Evolutionary conservation across 257 asterid genomes (phyloP).

Genomic region (Coffea canephora): DNA sequence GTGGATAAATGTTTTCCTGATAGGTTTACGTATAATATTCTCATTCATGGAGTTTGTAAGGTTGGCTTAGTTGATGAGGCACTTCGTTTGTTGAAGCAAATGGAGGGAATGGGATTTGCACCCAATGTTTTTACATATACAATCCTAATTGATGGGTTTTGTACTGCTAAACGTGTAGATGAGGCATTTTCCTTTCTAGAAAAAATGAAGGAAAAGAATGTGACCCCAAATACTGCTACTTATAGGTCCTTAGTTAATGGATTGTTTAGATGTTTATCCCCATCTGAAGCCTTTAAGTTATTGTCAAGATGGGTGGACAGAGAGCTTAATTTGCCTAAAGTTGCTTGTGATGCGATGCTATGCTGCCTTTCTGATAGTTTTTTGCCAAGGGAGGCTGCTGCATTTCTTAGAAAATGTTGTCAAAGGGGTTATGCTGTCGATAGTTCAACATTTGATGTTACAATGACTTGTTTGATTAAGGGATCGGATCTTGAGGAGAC

Average conservation of each 20-base stretch:
- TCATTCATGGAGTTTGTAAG: slow-evolving; percentile 91
- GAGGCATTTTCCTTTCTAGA: slow-evolving; percentile 64
- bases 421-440: slow-evolving; percentile 64
- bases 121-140: slow-evolving; percentile 87
- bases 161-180: slow-evolving; percentile 57
- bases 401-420: slow-evolving; percentile 42
- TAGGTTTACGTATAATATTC: slow-evolving; percentile 80
- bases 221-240: slow-evolving; percentile 76
- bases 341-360: slow-evolving; percentile 55
- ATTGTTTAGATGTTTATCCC: slow-evolving; percentile 52
- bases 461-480: slow-evolving; percentile 59
- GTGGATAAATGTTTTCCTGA: slow-evolving; percentile 77
- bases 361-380: slow-evolving; percentile 50
- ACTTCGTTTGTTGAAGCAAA: slow-evolving; percentile 71
- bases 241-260: slow-evolving; percentile 81
- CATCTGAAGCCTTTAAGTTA: slow-evolving; percentile 47
- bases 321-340: slow-evolving; percentile 55
- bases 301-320: slow-evolving; percentile 57
- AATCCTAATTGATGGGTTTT: slow-evolving; percentile 77
- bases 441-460: slow-evolving; percentile 51
- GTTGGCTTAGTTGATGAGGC: slow-evolving; percentile 91
- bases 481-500: slow-evolving; percentile 58
- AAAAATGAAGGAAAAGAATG: slow-evolving; percentile 59
- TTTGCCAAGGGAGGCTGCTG: slow-evolving; percentile 47
- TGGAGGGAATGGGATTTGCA: slow-evolving; percentile 62